These are phyloP conservation scores for Curvularia spicifera DNA, from an alignment of 2,329 filamentous ascomycete species.

Conservation along the genomic window DNA sequence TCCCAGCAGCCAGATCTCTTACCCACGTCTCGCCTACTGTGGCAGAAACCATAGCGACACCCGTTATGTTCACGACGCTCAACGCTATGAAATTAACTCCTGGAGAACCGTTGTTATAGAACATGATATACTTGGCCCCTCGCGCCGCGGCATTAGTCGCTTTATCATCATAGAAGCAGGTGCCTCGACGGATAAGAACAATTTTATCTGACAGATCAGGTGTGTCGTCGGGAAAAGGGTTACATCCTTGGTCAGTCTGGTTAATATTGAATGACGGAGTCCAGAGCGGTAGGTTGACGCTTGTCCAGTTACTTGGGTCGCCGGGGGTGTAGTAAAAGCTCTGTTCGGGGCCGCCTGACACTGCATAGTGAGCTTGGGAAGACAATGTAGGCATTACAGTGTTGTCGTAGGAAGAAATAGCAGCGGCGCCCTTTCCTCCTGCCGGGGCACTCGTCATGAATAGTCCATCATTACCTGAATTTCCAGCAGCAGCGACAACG, in stretches of 20 bases:
- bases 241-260: background rate
- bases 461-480: background rate
- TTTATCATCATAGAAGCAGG: too few relatives aligned
- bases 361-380: background rate
- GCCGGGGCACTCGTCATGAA: background rate
- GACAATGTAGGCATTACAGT: background rate
- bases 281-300: background rate
- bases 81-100: too few relatives aligned
- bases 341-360: background rate
- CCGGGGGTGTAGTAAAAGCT: background rate
- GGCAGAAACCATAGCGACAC: too few relatives aligned
- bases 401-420: slow-evolving; percentile 1
- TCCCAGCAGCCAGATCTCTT: slow-evolving; percentile 1
- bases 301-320: background rate
- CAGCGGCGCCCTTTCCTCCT: background rate
- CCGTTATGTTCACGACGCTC: too few relatives aligned
- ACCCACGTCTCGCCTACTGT: too few relatives aligned
- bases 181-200: slow-evolving; percentile 4
- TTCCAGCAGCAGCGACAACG: background rate
- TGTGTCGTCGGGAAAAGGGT: background rate
- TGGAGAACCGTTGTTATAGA: too few relatives aligned
- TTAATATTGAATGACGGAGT: background rate
- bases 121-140: too few relatives aligned
- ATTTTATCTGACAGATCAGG: slow-evolving; percentile 1
- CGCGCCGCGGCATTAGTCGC: too few relatives aligned